These are phyloP conservation scores for Meyerozyma guilliermondii DNA, from an alignment of 1,139 yeast species.

Conservation along the genomic window DNA sequence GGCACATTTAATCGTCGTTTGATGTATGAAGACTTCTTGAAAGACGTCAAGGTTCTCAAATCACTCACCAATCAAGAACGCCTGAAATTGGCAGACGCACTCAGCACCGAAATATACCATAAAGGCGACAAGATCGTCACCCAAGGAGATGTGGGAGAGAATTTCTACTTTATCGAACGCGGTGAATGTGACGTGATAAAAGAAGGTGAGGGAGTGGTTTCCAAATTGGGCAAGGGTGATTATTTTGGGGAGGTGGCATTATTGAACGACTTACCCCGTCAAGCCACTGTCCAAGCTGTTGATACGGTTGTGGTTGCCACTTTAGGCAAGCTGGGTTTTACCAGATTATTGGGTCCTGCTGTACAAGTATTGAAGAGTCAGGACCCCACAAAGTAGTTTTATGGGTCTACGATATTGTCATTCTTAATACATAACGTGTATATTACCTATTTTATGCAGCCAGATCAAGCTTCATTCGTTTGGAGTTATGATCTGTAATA, in stretches of 20 bases:
- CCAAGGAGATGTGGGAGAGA: conserved; percentile 91
- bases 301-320: conserved; percentile 82
- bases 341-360: conserved; percentile 89
- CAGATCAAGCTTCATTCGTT: background rate
- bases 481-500: background rate
- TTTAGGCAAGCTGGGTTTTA: conserved; percentile 87
- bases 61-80: conserved; percentile 76
- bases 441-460: background rate
- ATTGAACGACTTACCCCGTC: conserved; percentile 86
- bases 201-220: conserved; percentile 55
- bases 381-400: conserved; percentile 54
- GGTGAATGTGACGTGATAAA: conserved; percentile 78
- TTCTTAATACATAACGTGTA: conserved; percentile 1
- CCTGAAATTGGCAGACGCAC: conserved; percentile 90
- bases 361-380: conserved; percentile 76
- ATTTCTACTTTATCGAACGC: conserved; percentile 82
- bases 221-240: conserved; percentile 69
- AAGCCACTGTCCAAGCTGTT: conserved; percentile 84
- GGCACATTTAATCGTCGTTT: conserved; percentile 87
- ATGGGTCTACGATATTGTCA: conserved; percentile 1
- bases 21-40: conserved; percentile 84
- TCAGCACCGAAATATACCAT: conserved; percentile 69
- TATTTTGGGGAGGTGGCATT: conserved; percentile 96
- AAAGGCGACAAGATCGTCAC: conserved; percentile 71
- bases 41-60: conserved; percentile 77